Percentiles rank a stretch among this genome's conserved stretches.
These are phyloP conservation scores for Kalanchoe fedtschenkoi DNA, from an alignment of 164 flowering plant species.

Conservation along the genomic window DNA sequence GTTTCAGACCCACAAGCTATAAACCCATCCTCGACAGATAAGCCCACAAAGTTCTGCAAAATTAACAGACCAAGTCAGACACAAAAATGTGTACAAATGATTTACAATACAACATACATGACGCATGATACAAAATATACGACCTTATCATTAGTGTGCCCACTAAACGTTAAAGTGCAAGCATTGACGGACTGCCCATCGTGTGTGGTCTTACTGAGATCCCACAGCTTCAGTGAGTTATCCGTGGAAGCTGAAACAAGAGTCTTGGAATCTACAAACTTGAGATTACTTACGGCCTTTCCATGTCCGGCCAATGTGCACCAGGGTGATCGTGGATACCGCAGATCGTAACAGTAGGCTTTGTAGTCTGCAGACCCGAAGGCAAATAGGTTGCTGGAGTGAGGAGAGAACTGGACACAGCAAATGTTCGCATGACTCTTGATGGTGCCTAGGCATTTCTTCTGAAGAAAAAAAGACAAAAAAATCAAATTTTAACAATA, in stretches of 20 bases:
- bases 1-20: constrained; percentile 95
- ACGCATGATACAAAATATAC: background rate
- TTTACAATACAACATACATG: background rate
- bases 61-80: constrained; percentile 13
- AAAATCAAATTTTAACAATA: background rate
- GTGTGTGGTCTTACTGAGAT: constrained; percentile 56
- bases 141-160: constrained; percentile 96
- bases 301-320: constrained; percentile 79
- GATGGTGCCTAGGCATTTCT: constrained; percentile 54
- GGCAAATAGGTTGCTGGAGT: constrained; percentile 62
- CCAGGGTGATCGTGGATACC: constrained; percentile 70
- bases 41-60: constrained; percentile 86
- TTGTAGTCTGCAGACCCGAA: constrained; percentile 87
- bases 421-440: constrained; percentile 79
- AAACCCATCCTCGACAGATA: constrained; percentile 78
- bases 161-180: constrained; percentile 63
- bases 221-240: constrained; percentile 86
- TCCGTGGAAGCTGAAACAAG: constrained; percentile 93
- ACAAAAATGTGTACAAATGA: background rate
- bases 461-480: constrained; percentile 33
- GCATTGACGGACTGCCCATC: constrained; percentile 49
- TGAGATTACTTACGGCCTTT: constrained; percentile 88
- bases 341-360: constrained; percentile 84
- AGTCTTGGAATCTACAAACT: constrained; percentile 75
- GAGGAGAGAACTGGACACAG: constrained; percentile 87